Percentiles rank a stretch among this genome's conserved stretches.
Conservation (phyloP, 768 basidiomycete genomes). For the Mycena indigotica region DNA sequence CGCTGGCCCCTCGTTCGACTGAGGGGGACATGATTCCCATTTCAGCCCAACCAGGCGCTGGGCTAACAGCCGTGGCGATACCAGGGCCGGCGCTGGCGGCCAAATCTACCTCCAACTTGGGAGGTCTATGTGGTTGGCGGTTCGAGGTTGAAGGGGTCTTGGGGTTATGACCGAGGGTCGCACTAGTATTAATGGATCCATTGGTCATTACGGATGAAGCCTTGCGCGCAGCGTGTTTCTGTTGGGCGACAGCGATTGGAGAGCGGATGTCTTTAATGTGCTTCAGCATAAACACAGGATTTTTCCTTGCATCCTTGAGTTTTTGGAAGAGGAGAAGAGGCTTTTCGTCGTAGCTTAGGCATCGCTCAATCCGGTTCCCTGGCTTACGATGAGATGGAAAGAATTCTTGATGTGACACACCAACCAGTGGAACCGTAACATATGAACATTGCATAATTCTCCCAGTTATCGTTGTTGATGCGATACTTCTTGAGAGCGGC, state of each 20-base stretch:
- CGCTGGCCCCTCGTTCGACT: slow-evolving; percentile 34
- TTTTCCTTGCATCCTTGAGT: slow-evolving; percentile 95
- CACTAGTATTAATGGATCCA: slow-evolving; percentile 41
- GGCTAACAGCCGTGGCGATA: slow-evolving; percentile 58
- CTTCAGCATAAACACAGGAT: slow-evolving; percentile 98
- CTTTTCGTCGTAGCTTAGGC: slow-evolving; percentile 97
- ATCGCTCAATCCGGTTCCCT: slow-evolving; percentile 87
- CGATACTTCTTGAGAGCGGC: slow-evolving; percentile 98
- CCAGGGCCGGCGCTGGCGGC: slow-evolving; percentile 38
- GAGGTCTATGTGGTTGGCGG: slow-evolving; percentile 57
- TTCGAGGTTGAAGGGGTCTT: slow-evolving; percentile 40
- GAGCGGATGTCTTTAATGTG: slow-evolving; percentile 97
- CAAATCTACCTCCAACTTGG: slow-evolving; percentile 70
- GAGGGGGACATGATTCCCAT: slow-evolving; percentile 61
- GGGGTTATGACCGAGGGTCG: slow-evolving; percentile 45
- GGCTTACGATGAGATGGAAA: too few relatives aligned
- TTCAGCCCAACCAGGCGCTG: slow-evolving; percentile 79
- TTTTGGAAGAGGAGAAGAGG: slow-evolving; percentile 96
- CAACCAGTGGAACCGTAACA: slow-evolving; percentile 92
- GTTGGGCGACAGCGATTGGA: slow-evolving; percentile 94
- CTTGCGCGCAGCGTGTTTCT: slow-evolving; percentile 90
- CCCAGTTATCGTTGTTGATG: slow-evolving; percentile 98
- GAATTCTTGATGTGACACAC: slow-evolving; percentile 23
- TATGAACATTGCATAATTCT: slow-evolving; percentile 99
- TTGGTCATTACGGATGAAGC: slow-evolving; percentile 59